Percentiles rank a stretch among this genome's conserved stretches.
Conservation (phyloP, 352 stramenopile genomes). For the Pythium brachiatum region DNA sequence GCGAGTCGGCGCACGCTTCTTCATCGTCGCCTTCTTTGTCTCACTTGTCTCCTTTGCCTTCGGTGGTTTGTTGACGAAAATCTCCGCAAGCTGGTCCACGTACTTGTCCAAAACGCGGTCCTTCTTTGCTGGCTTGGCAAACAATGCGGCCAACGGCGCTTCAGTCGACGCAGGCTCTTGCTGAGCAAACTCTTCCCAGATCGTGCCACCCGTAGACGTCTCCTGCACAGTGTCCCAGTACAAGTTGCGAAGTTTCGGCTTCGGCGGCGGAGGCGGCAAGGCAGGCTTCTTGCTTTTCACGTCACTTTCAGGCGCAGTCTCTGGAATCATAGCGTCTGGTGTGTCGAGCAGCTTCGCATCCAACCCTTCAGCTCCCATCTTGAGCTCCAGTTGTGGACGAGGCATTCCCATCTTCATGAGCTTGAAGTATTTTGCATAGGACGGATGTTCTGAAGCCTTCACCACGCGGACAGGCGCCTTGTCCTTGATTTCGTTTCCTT, state of each 20-base stretch:
- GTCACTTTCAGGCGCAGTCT: conserved; percentile 29
- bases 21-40: conserved; percentile 43
- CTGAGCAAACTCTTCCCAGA: conserved; percentile 63
- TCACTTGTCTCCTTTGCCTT: conserved; percentile 51
- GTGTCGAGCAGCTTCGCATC: conserved; percentile 88
- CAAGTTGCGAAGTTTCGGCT: conserved; percentile 80
- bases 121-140: conserved; percentile 32
- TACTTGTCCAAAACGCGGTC: conserved; percentile 64
- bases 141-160: conserved; percentile 39
- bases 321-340: conserved; percentile 67
- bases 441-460: conserved; percentile 78
- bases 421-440: conserved; percentile 95
- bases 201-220: conserved; percentile 53
- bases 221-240: conserved; percentile 79
- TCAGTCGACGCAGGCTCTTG: conserved; percentile 5
- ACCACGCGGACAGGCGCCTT: conserved; percentile 27
- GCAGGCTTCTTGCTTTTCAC: conserved; percentile 21
- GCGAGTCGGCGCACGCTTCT: conserved; percentile 62
- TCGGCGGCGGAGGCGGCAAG: conserved; percentile 44
- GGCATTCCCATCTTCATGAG: conserved; percentile 96
- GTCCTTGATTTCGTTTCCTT: conserved; percentile 28
- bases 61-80: conserved; percentile 80
- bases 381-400: conserved; percentile 88
- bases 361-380: conserved; percentile 90
- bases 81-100: conserved; percentile 58